Evolutionary conservation across 2,329 filamentous ascomycete species (phyloP).

Genomic region (Hymenoscyphus repandus): DNA sequence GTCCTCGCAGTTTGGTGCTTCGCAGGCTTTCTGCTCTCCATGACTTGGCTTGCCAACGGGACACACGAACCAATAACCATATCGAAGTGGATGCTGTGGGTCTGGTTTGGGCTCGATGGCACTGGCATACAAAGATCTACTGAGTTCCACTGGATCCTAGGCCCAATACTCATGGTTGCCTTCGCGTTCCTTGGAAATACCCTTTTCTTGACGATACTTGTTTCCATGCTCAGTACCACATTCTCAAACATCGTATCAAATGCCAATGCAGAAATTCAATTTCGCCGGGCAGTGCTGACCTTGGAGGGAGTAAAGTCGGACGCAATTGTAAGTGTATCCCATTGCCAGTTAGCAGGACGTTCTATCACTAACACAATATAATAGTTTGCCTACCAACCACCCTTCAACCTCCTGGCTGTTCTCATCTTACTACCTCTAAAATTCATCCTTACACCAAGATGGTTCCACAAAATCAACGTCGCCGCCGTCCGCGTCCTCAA

Average conservation of each 20-base stretch:
- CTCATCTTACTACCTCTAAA: slow-evolving; percentile 71
- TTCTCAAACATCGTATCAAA: slow-evolving; percentile 74
- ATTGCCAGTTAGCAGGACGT: neutral
- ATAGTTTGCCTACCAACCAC: slow-evolving; percentile 50
- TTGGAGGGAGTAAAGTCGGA: slow-evolving; percentile 84
- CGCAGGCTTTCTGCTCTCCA: slow-evolving; percentile 71
- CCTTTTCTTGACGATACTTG: slow-evolving; percentile 80
- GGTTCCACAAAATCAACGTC: slow-evolving; percentile 90
- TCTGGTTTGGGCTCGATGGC: slow-evolving; percentile 82
- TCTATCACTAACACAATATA: neutral
- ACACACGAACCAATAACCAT: slow-evolving; percentile 62
- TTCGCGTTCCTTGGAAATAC: slow-evolving; percentile 86
- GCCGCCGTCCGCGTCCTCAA: slow-evolving; percentile 69
- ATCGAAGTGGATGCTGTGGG: slow-evolving; percentile 87
- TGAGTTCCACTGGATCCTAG: slow-evolving; percentile 74
- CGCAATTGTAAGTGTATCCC: slow-evolving; percentile 44
- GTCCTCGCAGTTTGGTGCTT: slow-evolving; percentile 78
- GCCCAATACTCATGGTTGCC: slow-evolving; percentile 72
- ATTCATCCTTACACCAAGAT: slow-evolving; percentile 70
- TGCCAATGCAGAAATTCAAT: slow-evolving; percentile 78
- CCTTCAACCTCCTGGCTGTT: slow-evolving; percentile 77
- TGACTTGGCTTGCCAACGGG: slow-evolving; percentile 71
- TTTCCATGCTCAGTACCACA: slow-evolving; percentile 81
- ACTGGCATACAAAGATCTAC: slow-evolving; percentile 47
- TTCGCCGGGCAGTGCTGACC: slow-evolving; percentile 72